phyloP scores from a whole-genome alignment of 805 yeast species.

The Saccharomycopsis schoenii region DNA sequence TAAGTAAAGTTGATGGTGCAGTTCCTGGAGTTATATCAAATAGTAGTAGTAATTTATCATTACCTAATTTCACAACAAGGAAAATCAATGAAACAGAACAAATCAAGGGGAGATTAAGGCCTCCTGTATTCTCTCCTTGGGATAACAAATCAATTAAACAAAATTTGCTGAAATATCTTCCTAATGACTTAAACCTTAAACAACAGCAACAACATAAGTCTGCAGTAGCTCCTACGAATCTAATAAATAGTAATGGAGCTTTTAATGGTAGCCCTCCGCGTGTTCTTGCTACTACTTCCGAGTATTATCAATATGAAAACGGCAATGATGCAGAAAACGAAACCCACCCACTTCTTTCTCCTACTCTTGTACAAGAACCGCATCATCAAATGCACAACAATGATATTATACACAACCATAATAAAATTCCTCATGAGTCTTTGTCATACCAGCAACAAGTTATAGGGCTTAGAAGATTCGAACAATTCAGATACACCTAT shows the following conservation, averaged over 20 bases:
- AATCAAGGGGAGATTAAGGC: slow-evolving; percentile 59
- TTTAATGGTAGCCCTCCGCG: too few species aligned
- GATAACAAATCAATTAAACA: slow-evolving; percentile 25
- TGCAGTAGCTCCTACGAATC: background rate
- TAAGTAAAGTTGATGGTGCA: slow-evolving; percentile 13
- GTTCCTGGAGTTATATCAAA: background rate
- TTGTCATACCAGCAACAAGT: background rate
- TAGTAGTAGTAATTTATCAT: slow-evolving; percentile 11
- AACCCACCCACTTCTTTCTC: background rate
- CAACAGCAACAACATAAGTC: background rate
- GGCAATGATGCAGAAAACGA: background rate
- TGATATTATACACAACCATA: background rate
- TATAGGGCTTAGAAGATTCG: slow-evolving; percentile 20
- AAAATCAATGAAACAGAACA: slow-evolving; percentile 46
- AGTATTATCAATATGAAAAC: background rate
- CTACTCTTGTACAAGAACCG: background rate
- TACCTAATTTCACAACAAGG: slow-evolving; percentile 3
- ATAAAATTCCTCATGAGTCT: background rate
- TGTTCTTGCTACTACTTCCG: background rate
- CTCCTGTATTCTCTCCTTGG: slow-evolving; percentile 72
- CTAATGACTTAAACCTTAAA: slow-evolving; percentile 25
- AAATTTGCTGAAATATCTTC: slow-evolving; percentile 4
- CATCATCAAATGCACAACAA: background rate
- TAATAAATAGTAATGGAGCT: background rate
- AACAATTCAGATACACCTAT: slow-evolving; percentile 74